A percentile compares a stretch with the other conserved stretches of the same genome.
phyloP scores from a whole-genome alignment of 495 filamentous ascomycete genomes.

The Aeminium ludgeri region DNA sequence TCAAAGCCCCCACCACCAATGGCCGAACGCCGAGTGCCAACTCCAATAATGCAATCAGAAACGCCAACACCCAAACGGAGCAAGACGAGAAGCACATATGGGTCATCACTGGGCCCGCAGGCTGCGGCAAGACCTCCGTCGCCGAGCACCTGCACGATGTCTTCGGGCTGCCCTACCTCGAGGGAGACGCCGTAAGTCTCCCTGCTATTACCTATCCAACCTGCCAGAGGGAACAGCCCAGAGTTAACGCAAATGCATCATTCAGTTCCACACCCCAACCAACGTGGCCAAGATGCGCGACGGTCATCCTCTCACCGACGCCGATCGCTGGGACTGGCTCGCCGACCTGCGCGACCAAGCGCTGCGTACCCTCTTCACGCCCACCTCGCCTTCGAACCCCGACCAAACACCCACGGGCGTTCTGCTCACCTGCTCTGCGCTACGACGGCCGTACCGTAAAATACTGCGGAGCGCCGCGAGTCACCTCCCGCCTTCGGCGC shows the following conservation, averaged over 20 bases:
- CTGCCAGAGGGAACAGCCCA: neutral
- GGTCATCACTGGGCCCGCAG: conserved; percentile 93
- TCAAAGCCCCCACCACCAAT: too few relatives aligned
- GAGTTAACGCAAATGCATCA: neutral
- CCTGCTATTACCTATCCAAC: conserved; percentile 30
- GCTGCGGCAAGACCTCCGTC: conserved; percentile 90
- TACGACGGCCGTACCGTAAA: conserved; percentile 95
- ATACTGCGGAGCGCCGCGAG: conserved; percentile 71
- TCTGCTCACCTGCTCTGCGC: conserved; percentile 85
- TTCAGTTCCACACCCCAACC: conserved; percentile 62
- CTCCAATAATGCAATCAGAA: too few relatives aligned
- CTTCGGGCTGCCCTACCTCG: conserved; percentile 66
- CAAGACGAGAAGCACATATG: conserved; percentile 57
- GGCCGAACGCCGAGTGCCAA: too few relatives aligned
- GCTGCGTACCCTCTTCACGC: conserved; percentile 51
- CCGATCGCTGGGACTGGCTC: conserved; percentile 97
- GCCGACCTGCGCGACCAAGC: conserved; percentile 72
- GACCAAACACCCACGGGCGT: conserved; percentile 43
- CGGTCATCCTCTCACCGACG: conserved; percentile 78
- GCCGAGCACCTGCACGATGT: conserved; percentile 57
- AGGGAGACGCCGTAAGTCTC: conserved; percentile 78
- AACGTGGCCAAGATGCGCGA: conserved; percentile 91
- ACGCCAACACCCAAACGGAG: too few relatives aligned
- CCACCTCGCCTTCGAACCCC: conserved; percentile 2
- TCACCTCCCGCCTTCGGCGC: conserved; percentile 36